A percentile compares a stretch with the other conserved stretches of the same genome.
phyloP scores from a whole-genome alignment of 2,329 filamentous ascomycete species.

The Aspergillus candidus region DNA sequence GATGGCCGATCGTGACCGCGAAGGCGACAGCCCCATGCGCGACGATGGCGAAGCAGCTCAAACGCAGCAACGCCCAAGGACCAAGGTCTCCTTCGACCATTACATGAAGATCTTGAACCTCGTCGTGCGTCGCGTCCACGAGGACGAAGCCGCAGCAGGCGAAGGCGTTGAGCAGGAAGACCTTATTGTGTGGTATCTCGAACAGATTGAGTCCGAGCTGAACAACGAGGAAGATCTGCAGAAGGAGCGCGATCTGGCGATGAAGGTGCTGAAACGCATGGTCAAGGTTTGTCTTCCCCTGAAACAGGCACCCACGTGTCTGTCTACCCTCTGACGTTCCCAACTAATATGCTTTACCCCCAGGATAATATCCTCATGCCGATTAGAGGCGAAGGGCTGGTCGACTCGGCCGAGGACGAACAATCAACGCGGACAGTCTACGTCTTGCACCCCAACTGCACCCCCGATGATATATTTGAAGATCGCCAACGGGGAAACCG shows the following conservation, averaged over 20 bases:
- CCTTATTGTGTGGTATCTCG: slow-evolving; percentile 82
- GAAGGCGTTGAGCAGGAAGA: slow-evolving; percentile 82
- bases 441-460: slow-evolving; percentile 90
- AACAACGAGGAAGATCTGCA: slow-evolving; percentile 75
- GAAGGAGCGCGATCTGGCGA: slow-evolving; percentile 63
- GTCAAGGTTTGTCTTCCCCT: slow-evolving; percentile 64
- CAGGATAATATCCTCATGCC: slow-evolving; percentile 57
- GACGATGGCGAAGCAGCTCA: slow-evolving; percentile 45
- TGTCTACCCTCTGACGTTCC: slow-evolving; percentile 1
- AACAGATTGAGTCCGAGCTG: slow-evolving; percentile 80
- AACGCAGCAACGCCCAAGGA: slow-evolving; percentile 53
- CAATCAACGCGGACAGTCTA: slow-evolving; percentile 59
- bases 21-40: slow-evolving; percentile 50
- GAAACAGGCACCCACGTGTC: background rate
- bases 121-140: slow-evolving; percentile 73
- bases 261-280: slow-evolving; percentile 90
- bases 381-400: slow-evolving; percentile 76
- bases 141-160: slow-evolving; percentile 67
- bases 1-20: slow-evolving; percentile 42
- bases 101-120: slow-evolving; percentile 86
- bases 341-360: slow-evolving; percentile 1
- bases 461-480: slow-evolving; percentile 55
- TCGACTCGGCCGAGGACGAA: slow-evolving; percentile 62
- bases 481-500: slow-evolving; percentile 7
- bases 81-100: slow-evolving; percentile 91